Conservation (phyloP, 495 filamentous ascomycete species). For the Xylaria longipes region DNA sequence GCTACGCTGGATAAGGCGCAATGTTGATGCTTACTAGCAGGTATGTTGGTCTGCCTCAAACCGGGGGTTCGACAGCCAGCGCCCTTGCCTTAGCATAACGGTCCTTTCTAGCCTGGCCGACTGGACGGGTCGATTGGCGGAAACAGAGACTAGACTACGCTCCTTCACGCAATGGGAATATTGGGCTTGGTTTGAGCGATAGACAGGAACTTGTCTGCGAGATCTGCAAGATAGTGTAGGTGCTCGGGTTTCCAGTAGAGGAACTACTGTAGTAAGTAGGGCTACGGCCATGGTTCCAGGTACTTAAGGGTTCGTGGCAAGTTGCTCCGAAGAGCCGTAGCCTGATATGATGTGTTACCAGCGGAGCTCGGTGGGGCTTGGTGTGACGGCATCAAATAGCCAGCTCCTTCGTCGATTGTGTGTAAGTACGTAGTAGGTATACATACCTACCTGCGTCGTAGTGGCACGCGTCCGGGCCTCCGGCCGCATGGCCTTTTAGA, state of each 20-base stretch:
- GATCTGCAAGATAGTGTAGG: constrained; percentile 1
- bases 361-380: constrained; percentile 37
- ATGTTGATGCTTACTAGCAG: constrained; percentile 18
- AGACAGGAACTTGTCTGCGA: background rate
- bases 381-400: constrained; percentile 34
- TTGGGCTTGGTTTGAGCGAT: background rate
- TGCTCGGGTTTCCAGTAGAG: background rate
- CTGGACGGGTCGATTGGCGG: background rate
- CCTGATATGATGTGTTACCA: constrained; percentile 54
- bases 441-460: constrained; percentile 20
- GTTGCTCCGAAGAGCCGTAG: constrained; percentile 58
- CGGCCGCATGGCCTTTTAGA: constrained; percentile 30
- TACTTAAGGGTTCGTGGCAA: constrained; percentile 44
- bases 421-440: background rate
- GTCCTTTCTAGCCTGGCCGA: background rate
- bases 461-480: constrained; percentile 28
- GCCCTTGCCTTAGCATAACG: constrained; percentile 3
- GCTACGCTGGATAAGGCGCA: constrained; percentile 18
- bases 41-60: background rate
- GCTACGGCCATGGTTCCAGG: constrained; percentile 8
- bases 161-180: background rate
- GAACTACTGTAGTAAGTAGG: background rate
- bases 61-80: constrained; percentile 18
- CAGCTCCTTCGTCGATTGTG: constrained; percentile 10
- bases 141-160: background rate